Percentiles rank a stretch among this genome's conserved stretches.
Conservation (phyloP, 164 flowering plant species). For the Hamamelis virginiana region DNA sequence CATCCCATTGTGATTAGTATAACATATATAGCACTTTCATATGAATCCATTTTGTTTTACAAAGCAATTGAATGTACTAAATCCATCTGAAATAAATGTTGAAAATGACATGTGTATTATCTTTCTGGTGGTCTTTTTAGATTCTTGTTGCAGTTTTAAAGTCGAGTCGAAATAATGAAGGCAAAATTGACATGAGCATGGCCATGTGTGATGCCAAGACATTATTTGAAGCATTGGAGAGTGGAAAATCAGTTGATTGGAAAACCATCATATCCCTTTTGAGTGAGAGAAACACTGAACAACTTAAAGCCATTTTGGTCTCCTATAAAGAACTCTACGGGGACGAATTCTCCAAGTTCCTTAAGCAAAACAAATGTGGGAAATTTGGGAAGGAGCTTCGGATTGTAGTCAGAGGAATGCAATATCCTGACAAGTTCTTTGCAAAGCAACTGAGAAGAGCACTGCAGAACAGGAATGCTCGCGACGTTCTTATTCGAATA, state of each 20-base stretch:
- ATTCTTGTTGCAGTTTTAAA: slow-evolving; percentile 25
- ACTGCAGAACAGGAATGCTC: slow-evolving; percentile 13
- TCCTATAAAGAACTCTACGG: slow-evolving; percentile 45
- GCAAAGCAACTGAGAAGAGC: slow-evolving; percentile 30
- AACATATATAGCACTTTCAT: too few relatives aligned
- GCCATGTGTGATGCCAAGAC: slow-evolving; percentile 50
- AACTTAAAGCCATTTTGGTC: slow-evolving; percentile 28
- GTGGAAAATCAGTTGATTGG: slow-evolving; percentile 31
- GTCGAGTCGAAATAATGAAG: slow-evolving; percentile 18
- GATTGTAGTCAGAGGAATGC: slow-evolving; percentile 22
- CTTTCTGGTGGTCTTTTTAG: slow-evolving; percentile 9
- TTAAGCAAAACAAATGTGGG: slow-evolving; percentile 34
- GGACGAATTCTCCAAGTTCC: slow-evolving; percentile 38
- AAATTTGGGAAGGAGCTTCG: slow-evolving; percentile 37
- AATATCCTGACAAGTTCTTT: slow-evolving; percentile 34
- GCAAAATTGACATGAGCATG: slow-evolving; percentile 34
- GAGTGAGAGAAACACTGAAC: slow-evolving; percentile 31
- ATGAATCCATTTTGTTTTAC: too few relatives aligned
- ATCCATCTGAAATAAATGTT: too few relatives aligned
- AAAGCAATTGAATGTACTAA: too few relatives aligned
- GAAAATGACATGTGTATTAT: not conserved
- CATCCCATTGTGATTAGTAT: not conserved
- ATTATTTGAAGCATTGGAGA: slow-evolving; percentile 45
- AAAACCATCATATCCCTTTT: slow-evolving; percentile 29
- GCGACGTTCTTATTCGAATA: slow-evolving; percentile 23